phyloP scores from a whole-genome alignment of 148 eudicot genomes.

The Polygonum maritimum region DNA sequence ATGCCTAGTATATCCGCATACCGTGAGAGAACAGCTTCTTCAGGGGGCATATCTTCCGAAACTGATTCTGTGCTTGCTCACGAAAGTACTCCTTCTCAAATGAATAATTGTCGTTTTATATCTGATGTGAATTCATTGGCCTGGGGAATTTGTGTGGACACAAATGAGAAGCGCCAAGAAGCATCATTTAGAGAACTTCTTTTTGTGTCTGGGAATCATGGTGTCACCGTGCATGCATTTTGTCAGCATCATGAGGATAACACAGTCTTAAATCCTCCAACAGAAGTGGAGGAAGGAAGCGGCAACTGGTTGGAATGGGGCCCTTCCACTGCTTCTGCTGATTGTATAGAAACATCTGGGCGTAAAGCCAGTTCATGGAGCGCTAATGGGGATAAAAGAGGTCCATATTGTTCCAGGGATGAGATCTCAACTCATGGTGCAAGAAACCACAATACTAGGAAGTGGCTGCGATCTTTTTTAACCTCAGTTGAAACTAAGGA shows the following conservation, averaged over 20 bases:
- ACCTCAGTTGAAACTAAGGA: conserved; percentile 36
- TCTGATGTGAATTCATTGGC: conserved; percentile 71
- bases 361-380: conserved; percentile 15
- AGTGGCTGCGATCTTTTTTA: conserved; percentile 68
- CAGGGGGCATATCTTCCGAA: conserved; percentile 22
- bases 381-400: conserved; percentile 25
- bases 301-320: conserved; percentile 95
- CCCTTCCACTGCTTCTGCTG: conserved; percentile 28
- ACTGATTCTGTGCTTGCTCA: conserved; percentile 24
- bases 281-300: conserved; percentile 25
- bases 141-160: conserved; percentile 78
- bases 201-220: conserved; percentile 63
- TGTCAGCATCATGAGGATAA: conserved; percentile 22
- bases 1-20: conserved; percentile 24
- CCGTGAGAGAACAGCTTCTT: conserved; percentile 32
- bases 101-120: conserved; percentile 35
- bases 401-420: conserved; percentile 19
- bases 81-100: conserved; percentile 17
- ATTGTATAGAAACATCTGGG: conserved; percentile 15
- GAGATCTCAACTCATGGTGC: conserved; percentile 15
- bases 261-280: conserved; percentile 16
- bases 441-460: conserved; percentile 31
- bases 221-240: conserved; percentile 81
- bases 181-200: conserved; percentile 56
- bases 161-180: conserved; percentile 48